Conservation (phyloP, 306 rosid genomes). For the Vigna radiata region DNA sequence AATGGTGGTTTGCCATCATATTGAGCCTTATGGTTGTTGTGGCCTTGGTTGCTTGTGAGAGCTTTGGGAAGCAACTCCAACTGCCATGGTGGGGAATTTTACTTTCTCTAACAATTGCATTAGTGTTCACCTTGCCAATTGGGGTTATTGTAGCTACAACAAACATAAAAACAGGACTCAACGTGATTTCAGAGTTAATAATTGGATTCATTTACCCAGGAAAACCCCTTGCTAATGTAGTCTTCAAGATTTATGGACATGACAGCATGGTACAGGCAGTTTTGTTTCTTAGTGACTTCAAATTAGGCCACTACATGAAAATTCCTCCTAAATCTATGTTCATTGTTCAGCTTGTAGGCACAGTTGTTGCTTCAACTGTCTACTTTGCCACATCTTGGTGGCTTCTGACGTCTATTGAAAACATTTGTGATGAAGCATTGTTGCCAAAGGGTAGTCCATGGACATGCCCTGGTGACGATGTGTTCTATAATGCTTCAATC, state of each 20-base stretch:
- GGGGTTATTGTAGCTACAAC: constrained; percentile 89
- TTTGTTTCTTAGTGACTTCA: constrained; percentile 66
- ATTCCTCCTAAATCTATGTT: constrained; percentile 84
- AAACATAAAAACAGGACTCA: constrained; percentile 70
- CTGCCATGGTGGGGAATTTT: constrained; percentile 93
- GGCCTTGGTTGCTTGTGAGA: constrained; percentile 59
- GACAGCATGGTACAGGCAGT: constrained; percentile 82
- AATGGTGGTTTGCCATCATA: constrained; percentile 76
- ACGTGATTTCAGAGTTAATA: constrained; percentile 74
- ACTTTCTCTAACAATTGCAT: constrained; percentile 62
- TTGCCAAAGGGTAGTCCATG: constrained; percentile 76
- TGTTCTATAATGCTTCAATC: constrained; percentile 78
- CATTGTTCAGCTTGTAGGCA: constrained; percentile 66
- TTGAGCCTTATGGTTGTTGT: constrained; percentile 48
- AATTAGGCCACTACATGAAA: constrained; percentile 89
- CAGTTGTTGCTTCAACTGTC: constrained; percentile 56
- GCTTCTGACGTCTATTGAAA: constrained; percentile 51
- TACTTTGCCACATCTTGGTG: constrained; percentile 78
- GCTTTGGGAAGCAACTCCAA: constrained; percentile 80
- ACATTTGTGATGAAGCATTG: constrained; percentile 56
- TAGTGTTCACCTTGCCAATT: constrained; percentile 74
- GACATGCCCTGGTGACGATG: constrained; percentile 77
- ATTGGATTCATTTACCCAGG: constrained; percentile 82
- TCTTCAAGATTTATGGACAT: constrained; percentile 83
- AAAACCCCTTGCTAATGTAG: constrained; percentile 80